Evolutionary conservation across 345 rosid species (phyloP), one percentile per base, ranked within the genome.

Genomic region (Geranium brycei): DNA sequence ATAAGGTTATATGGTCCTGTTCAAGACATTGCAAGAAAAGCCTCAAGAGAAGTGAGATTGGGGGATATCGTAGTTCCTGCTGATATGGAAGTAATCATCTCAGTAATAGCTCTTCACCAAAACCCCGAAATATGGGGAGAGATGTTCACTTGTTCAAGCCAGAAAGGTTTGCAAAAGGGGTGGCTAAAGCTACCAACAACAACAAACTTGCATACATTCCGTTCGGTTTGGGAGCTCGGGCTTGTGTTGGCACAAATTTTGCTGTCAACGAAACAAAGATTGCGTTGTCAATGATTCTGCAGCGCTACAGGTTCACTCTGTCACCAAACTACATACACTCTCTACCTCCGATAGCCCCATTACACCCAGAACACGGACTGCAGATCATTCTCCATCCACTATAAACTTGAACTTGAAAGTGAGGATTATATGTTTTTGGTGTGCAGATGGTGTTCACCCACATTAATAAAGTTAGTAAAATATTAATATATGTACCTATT

Each of bases 261-360:
- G 80, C 77, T 1, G 31, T 31, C 7, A 67, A 69, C 3, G 78
- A 83, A 69, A 72, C 65, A 18, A 81, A 81, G 74, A 58, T 65
- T 60, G 77, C 80, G 15, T 79, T 83, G 31, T 71, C 79, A 0
- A 77, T 79, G 80, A 83, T 81, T 73, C 72, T 81, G 70, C 88
- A 77, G 57, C 69, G 73, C 17, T 78, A 75, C 71, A 71, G 55
- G 47, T 66, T 81, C 53, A 66, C 70, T 7, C 63, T 77, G 23
- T 79, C 84, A 2, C 79, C 81, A 18, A 70, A 59, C 12, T 79
- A 79, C 18, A 70, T 74, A 5, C 83, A 81, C 70, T 73, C 82
- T 4, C 85, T 80, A 0, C 7, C 60, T 5, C 65, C 16, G 15
- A 0, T 64, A 18, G 63, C 77, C 63, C 64, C 67, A 11, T 31